Evolutionary conservation across 345 rosid genomes (phyloP).

Genomic region (Gossypium rotundifolium): DNA sequence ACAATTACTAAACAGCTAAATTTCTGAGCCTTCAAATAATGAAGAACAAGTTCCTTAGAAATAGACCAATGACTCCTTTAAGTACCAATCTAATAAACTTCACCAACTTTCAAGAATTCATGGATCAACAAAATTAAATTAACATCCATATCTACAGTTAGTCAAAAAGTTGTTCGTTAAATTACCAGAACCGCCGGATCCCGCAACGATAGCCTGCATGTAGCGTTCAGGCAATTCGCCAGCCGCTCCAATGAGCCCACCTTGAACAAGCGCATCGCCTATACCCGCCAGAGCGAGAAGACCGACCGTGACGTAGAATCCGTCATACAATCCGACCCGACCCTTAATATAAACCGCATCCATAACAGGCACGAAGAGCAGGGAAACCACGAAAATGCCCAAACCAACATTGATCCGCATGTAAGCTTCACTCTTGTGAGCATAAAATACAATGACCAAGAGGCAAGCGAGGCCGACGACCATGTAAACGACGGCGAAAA

Average conservation of each 20-base stretch:
- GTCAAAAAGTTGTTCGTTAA: not conserved
- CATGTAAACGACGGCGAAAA: slow-evolving; percentile 81
- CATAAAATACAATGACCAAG: slow-evolving; percentile 49
- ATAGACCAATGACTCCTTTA: not conserved
- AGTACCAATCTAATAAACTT: not conserved
- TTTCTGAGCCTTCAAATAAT: not conserved
- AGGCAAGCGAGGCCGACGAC: slow-evolving; percentile 51
- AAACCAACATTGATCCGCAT: slow-evolving; percentile 77
- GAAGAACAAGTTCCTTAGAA: not conserved
- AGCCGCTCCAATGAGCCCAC: slow-evolving; percentile 81
- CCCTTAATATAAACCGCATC: slow-evolving; percentile 72
- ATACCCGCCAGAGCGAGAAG: slow-evolving; percentile 56
- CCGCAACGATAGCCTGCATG: slow-evolving; percentile 92
- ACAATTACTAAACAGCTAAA: not conserved
- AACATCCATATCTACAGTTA: not conserved
- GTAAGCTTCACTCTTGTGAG: slow-evolving; percentile 63
- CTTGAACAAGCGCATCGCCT: slow-evolving; percentile 86
- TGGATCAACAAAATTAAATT: not conserved
- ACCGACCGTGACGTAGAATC: slow-evolving; percentile 57
- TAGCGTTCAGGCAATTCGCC: slow-evolving; percentile 92
- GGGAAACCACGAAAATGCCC: slow-evolving; percentile 43
- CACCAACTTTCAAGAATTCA: not conserved
- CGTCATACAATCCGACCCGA: slow-evolving; percentile 60
- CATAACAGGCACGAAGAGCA: slow-evolving; percentile 70
- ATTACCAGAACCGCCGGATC: slow-evolving; percentile 95